Evolutionary conservation across 345 rosid genomes (phyloP), one percentile per base, ranked within the genome.

Genomic region (Brassica carinata): DNA sequence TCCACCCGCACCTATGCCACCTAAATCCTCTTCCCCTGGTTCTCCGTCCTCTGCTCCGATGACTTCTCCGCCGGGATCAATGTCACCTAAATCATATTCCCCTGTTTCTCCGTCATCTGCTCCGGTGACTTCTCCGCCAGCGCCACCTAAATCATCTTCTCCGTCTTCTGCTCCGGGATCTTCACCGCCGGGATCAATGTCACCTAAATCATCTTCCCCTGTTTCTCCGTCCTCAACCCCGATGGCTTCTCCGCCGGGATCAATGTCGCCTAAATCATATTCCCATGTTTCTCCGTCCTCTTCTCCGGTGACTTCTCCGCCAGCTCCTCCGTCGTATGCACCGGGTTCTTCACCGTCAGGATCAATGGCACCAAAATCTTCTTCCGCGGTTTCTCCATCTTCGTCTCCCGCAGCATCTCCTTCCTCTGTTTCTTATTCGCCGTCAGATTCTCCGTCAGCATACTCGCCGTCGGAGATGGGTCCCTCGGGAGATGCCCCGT

Each of bases 331-430:
- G 34, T 0, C 74, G 0, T 79, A 67, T 34, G 61, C 82, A 8
- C 82, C 82, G 29, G 57, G 5, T 14, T 57, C 27, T 58, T 72
- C 82, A 11, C 62, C 68, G 8, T 18, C 77, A 1, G 81, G 66
- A 51, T 11, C 81, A 26, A 78, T 71, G 81, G 55, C 76, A 23
- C 81, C 81, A 14, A 62, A 77, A 64, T 72, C 77, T 15, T 72
- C 82, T 19, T 51, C 64, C 64, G n/a, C 76, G 15, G 40, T 8
- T 4, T 29, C 81, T 18, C 81, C 74, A 27, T 38, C 73, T 38
- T 26, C 45, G 19, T 27, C 82, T 72, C 78, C 83, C 2, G 81
- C 15, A 64, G 77, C 1, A 57, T 70, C 71, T 31, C 45, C 71
- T 30, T 18, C 69, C 30, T 67, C 74, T 43, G 4, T 1, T 43